Conservation (phyloP, 2,329 filamentous ascomycete genomes). For the Gaeumannomyces sp. region DNA sequence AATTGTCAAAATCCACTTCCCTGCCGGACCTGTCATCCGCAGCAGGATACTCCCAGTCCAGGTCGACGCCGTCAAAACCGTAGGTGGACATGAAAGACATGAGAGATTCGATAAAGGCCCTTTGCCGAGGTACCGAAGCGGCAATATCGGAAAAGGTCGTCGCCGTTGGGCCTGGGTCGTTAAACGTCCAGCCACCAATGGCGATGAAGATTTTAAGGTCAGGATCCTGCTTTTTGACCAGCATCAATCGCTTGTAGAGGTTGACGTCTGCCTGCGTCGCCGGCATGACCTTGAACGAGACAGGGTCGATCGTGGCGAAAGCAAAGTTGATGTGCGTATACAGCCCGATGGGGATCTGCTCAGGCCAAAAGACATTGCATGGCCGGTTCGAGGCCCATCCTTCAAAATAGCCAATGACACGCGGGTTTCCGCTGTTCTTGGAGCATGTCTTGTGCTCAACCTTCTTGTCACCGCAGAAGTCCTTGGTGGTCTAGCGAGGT, state of each 20-base stretch:
- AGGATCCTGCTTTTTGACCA: conserved; percentile 22
- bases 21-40: conserved; percentile 9
- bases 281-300: conserved; percentile 19
- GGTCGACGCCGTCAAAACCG: conserved; percentile 14
- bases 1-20: conserved; percentile 3
- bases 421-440: conserved; percentile 22
- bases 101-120: conserved; percentile 17
- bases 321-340: conserved; percentile 29
- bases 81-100: conserved; percentile 15
- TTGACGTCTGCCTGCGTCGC: conserved; percentile 7
- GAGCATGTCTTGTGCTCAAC: conserved; percentile 10
- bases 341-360: conserved; percentile 19
- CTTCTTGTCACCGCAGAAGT: conserved; percentile 20
- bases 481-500: conserved; percentile 15
- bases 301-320: conserved; percentile 30
- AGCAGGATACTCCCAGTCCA: conserved; percentile 16
- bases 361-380: conserved; percentile 16
- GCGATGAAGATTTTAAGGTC: conserved; percentile 30
- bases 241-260: conserved; percentile 24
- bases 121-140: conserved; percentile 9
- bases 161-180: conserved; percentile 26
- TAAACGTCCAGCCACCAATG: conserved; percentile 36
- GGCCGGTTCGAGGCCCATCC: conserved; percentile 17
- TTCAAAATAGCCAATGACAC: conserved; percentile 27
- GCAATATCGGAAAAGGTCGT: conserved; percentile 24